Base-by-base conservation (phyloP, 805 yeast genomes). In the Starmerella riodocensis region DNA sequence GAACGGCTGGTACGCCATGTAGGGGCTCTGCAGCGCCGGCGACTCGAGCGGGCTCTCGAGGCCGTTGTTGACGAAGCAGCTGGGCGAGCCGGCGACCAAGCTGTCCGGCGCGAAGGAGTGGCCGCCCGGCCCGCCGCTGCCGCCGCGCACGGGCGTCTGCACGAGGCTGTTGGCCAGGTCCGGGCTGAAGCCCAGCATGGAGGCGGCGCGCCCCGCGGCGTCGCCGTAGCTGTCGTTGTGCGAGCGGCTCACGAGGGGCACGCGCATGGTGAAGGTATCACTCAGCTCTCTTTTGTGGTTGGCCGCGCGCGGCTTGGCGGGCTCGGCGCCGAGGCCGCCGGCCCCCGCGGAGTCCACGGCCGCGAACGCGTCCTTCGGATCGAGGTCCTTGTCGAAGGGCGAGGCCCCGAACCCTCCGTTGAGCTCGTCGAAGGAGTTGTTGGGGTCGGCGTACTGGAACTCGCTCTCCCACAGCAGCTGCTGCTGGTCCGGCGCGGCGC, bases 31-130 rank as follows among this genome's bases (percentile, higher is more conserved):
- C 4, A 41, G 23, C 8, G 43, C 41, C 8, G 42, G 41, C 8
- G 41, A 44, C 30, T 39, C 42, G 34, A 46, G 34, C 12, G 50
- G 50, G 27, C 49, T 45, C 17, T 46, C 46, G 9, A 39, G 38
- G 1, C 42, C 43, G 11, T 27, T 29, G 11, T 27, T 29, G 24
- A 12, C 27, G 14, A 31, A 17, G 21, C 28, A 44, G 20, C 19
- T 20, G 4, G 50, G 50, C 18, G 50, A 46, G 29, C 28, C 43
- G 18, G 11, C n/a, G 24, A 23, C 23, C 13, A 13, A 8, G 28
- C 28, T 13, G 30, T 40, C 46, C 22, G 31, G 25, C 19, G 40
- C 23, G 19, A 24, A 20, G 24, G 21, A 9, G 21, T 19, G 23
- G 7, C 22, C 24, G 16, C 22, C 18, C 28, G 14, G 16, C 13